These are phyloP conservation scores for Effrenium voratum DNA, from an alignment of 73 alveolate genomes.

Conservation along the genomic window DNA sequence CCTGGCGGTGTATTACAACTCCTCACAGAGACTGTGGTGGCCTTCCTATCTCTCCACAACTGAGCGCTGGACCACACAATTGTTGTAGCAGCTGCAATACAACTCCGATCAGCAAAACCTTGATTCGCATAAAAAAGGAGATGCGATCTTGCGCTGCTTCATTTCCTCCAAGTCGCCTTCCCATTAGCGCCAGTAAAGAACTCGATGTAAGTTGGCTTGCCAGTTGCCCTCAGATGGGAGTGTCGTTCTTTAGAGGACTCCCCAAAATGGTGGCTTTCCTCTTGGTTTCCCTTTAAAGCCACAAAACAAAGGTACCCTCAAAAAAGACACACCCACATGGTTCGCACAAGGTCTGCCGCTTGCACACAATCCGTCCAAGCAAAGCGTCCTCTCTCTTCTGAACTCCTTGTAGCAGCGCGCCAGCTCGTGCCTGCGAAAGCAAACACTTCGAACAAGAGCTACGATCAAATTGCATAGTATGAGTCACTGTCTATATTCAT, in stretches of 20 bases:
- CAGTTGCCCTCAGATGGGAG: conserved; percentile 13
- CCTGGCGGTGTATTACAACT: too few relatives aligned
- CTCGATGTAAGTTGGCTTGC: conserved; percentile 64
- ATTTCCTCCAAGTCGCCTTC: not conserved
- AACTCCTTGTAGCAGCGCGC: conserved; percentile 46
- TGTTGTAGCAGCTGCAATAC: conserved; percentile 53
- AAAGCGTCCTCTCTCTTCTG: conserved; percentile 63
- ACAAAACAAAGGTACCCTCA: too few relatives aligned
- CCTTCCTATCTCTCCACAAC: too few relatives aligned
- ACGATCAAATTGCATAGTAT: too few relatives aligned
- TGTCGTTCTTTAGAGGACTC: not conserved
- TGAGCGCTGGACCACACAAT: conserved; percentile 45
- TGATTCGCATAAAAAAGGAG: not conserved
- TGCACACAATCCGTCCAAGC: not conserved
- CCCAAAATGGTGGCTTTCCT: not conserved
- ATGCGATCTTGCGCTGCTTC: not conserved
- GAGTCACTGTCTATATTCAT: too few relatives aligned
- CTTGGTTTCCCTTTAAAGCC: not conserved
- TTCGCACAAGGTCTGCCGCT: not conserved
- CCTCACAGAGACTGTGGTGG: too few relatives aligned
- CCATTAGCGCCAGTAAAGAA: conserved; percentile 44
- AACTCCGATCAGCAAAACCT: conserved; percentile 53
- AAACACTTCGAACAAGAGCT: too few relatives aligned
- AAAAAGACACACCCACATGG: not conserved
- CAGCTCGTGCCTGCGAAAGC: conserved; percentile 80